Conservation (phyloP, 805 yeast species). For the Sugiyamaella chiloensis region DNA sequence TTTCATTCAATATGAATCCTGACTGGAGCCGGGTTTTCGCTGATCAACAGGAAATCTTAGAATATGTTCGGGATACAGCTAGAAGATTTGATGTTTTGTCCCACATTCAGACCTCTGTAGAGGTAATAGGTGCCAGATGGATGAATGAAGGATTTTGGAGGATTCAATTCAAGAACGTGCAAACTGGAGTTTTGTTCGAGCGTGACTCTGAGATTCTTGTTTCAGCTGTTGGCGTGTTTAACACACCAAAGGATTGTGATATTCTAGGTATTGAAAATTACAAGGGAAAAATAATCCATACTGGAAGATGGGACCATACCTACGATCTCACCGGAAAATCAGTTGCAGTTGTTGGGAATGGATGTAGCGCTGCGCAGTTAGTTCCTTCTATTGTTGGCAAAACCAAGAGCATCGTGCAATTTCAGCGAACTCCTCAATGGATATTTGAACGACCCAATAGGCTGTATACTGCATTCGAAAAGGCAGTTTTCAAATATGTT, state of each 20-base stretch:
- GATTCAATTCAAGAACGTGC: slow-evolving; percentile 9
- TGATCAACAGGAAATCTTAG: slow-evolving; percentile 25
- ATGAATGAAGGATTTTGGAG: slow-evolving; percentile 17
- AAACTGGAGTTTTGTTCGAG: slow-evolving; percentile 14
- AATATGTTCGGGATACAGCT: slow-evolving; percentile 24
- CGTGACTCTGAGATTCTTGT: slow-evolving; percentile 27
- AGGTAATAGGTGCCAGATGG: slow-evolving; percentile 26
- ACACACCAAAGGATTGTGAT: slow-evolving; percentile 29
- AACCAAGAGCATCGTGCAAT: slow-evolving; percentile 24
- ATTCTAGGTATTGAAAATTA: slow-evolving; percentile 31
- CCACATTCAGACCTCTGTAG: slow-evolving; percentile 19
- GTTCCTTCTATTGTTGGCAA: slow-evolving; percentile 26
- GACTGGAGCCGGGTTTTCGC: slow-evolving; percentile 28
- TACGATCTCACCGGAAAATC: slow-evolving; percentile 28
- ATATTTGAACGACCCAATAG: slow-evolving; percentile 4
- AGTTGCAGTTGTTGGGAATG: slow-evolving; percentile 36
- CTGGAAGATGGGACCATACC: slow-evolving; percentile 33
- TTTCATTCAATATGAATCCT: slow-evolving; percentile 28
- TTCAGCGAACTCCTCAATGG: slow-evolving; percentile 25
- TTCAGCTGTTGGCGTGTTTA: slow-evolving; percentile 29
- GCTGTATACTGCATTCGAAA: neutral
- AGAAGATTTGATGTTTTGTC: slow-evolving; percentile 24
- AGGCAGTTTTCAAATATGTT: neutral
- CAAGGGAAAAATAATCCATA: slow-evolving; percentile 32
- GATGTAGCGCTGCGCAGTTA: slow-evolving; percentile 37